Conservation (phyloP, 129 eudicot genomes). For the Escallonia rubra region DNA sequence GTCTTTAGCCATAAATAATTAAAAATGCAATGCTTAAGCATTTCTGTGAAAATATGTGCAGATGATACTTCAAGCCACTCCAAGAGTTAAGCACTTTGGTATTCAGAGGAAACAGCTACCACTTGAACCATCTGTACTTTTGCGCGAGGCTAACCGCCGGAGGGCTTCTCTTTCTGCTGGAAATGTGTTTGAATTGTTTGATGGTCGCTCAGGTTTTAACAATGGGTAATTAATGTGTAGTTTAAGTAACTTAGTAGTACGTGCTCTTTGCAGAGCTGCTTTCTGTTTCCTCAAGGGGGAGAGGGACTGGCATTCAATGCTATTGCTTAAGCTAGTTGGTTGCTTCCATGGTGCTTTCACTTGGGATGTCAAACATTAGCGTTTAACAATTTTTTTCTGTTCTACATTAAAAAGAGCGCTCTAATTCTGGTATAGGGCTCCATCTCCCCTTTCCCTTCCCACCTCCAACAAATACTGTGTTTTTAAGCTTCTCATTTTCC, state of each 20-base stretch:
- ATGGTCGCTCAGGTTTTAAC: slow-evolving; percentile 47
- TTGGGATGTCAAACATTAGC: not conserved
- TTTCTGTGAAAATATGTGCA: slow-evolving; percentile 29
- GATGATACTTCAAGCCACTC: slow-evolving; percentile 71
- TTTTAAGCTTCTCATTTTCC: not conserved
- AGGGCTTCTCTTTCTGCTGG: slow-evolving; percentile 96
- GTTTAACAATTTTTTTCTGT: not conserved
- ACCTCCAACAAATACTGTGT: not conserved
- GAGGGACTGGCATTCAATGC: not conserved
- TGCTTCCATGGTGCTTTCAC: not conserved
- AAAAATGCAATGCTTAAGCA: not conserved
- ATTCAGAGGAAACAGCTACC: slow-evolving; percentile 86
- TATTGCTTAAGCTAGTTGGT: not conserved
- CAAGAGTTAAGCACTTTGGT: slow-evolving; percentile 68
- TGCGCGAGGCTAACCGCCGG: slow-evolving; percentile 74
- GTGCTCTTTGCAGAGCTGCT: not conserved
- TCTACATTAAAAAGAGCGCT: too few relatives aligned
- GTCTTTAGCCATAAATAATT: not conserved
- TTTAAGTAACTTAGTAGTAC: not conserved
- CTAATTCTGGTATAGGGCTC: too few relatives aligned
- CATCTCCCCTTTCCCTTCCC: not conserved
- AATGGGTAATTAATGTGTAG: slow-evolving; percentile 56
- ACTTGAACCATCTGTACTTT: slow-evolving; percentile 80
- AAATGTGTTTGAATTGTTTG: slow-evolving; percentile 70
- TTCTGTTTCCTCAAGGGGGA: not conserved